These are phyloP conservation scores for Paecilomyces variotii DNA, from an alignment of 2,329 filamentous ascomycete genomes.

Conservation along the genomic window DNA sequence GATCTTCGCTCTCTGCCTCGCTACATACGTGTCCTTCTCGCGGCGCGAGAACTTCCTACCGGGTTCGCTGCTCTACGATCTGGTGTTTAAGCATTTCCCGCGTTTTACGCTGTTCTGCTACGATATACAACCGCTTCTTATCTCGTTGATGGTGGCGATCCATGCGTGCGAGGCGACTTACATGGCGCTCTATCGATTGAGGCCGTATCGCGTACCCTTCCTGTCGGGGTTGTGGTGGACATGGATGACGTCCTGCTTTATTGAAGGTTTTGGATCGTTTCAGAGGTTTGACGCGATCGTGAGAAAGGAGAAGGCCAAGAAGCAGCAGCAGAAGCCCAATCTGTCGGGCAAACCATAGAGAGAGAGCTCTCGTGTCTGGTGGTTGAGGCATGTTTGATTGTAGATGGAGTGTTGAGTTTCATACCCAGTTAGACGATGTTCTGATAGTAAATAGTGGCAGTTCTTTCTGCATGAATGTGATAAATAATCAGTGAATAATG, in stretches of 20 bases:
- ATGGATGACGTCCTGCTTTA: constrained; percentile 45
- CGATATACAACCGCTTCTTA: constrained; percentile 51
- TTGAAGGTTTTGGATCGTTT: constrained; percentile 47
- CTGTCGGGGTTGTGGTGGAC: constrained; percentile 44
- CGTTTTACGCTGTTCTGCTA: constrained; percentile 52
- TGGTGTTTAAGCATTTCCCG: constrained; percentile 47
- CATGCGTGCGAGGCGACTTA: constrained; percentile 57
- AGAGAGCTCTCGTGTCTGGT: background rate
- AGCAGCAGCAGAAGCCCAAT: constrained; percentile 15
- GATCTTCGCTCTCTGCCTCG: constrained; percentile 47
- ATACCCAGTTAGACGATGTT: background rate
- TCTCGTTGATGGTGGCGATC: constrained; percentile 52
- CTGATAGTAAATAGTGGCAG: background rate
- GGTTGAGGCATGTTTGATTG: background rate
- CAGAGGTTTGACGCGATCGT: constrained; percentile 40
- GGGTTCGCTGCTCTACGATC: constrained; percentile 43
- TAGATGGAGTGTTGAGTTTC: background rate
- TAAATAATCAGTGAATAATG: background rate
- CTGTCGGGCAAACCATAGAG: constrained; percentile 2
- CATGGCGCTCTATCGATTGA: constrained; percentile 40
- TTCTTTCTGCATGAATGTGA: background rate
- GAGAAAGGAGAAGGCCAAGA: constrained; percentile 25
- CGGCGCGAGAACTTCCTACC: constrained; percentile 46
- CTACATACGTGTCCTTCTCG: constrained; percentile 47
- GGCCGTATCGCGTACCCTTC: constrained; percentile 44